Conservation (phyloP, 345 rosid species). For the Boechera retrofracta region DNA sequence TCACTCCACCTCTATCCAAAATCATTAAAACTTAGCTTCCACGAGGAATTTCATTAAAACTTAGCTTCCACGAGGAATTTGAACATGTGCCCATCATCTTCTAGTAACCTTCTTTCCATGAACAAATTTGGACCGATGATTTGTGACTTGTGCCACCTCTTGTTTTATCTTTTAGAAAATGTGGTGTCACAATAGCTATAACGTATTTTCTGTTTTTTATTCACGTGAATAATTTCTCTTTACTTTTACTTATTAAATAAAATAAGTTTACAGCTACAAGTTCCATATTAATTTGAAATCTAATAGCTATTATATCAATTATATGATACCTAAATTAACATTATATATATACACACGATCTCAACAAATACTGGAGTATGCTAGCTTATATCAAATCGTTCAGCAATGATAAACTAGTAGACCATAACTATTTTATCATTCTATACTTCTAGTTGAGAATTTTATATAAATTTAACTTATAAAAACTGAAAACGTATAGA, state of each 20-base stretch:
- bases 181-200: background rate
- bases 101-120: background rate
- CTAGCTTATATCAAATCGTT: background rate
- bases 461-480: no score
- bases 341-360: background rate
- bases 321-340: background rate
- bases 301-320: background rate
- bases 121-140: constrained; percentile 9
- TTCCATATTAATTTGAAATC: background rate
- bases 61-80: constrained; percentile 43
- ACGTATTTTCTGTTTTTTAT: background rate
- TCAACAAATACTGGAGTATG: background rate
- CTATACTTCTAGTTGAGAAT: background rate
- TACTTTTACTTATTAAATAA: background rate
- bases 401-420: no score
- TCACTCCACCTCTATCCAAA: constrained; percentile 31
- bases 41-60: constrained; percentile 40
- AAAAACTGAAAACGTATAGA: background rate
- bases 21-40: constrained; percentile 41
- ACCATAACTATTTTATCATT: background rate
- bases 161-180: background rate
- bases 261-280: background rate
- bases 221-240: background rate
- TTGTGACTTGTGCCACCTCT: constrained; percentile 24
- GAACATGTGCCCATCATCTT: constrained; percentile 39